Evolutionary conservation across 495 filamentous ascomycete genomes (phyloP).

Genomic region (Podospora pseudocomata): DNA sequence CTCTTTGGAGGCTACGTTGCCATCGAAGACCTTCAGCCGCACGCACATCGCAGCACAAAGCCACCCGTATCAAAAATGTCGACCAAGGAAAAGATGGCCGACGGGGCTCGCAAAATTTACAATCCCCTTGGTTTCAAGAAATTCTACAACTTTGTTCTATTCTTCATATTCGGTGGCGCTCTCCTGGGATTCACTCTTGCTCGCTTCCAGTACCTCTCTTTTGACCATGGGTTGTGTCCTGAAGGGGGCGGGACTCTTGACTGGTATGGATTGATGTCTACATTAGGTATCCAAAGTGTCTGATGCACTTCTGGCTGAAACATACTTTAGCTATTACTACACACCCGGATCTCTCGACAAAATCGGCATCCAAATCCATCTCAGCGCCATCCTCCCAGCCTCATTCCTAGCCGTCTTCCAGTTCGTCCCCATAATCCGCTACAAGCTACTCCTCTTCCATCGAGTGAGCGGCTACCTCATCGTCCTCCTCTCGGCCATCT

Average conservation of each 20-base stretch:
- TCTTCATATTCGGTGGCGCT: conserved; percentile 32
- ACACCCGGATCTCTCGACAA: conserved; percentile 23
- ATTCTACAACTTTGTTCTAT: conserved; percentile 41
- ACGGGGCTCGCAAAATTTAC: conserved; percentile 22
- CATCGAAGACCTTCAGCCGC: not conserved
- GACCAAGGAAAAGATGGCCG: not conserved
- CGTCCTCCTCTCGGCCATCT: conserved; percentile 40
- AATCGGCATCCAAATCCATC: conserved; percentile 49
- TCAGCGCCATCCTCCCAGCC: conserved; percentile 46
- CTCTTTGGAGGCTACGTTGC: not conserved
- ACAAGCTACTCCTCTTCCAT: conserved; percentile 45
- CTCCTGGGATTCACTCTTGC: conserved; percentile 36
- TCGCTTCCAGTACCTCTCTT: conserved; percentile 37
- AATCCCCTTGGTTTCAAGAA: conserved; percentile 35
- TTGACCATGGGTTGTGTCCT: conserved; percentile 25
- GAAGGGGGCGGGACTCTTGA: conserved; percentile 37
- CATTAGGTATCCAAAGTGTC: too few species aligned
- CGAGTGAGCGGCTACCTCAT: conserved; percentile 54
- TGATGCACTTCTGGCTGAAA: conserved; percentile 5
- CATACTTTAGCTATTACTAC: conserved; percentile 39
- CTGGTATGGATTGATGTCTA: conserved; percentile 24
- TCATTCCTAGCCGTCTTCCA: conserved; percentile 47
- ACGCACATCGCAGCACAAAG: not conserved
- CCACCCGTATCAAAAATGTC: not conserved
- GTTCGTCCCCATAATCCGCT: conserved; percentile 52